phyloP scores from a whole-genome alignment of 306 rosid species.

The Phaseolus lunatus region DNA sequence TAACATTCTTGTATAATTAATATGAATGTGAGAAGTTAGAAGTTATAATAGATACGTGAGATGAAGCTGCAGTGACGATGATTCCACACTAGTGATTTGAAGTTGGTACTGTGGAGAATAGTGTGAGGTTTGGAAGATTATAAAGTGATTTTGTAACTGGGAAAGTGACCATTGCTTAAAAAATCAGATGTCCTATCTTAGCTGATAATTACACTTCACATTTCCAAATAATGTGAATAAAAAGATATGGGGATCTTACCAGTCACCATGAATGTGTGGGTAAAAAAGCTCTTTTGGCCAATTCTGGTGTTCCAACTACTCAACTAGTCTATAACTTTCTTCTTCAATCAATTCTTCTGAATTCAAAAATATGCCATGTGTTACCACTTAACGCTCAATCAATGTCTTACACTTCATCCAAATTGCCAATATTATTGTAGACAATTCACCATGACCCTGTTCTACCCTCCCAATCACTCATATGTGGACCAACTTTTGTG shows the following conservation, averaged over 20 bases:
- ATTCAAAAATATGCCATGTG: neutral
- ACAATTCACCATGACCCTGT: slow-evolving; percentile 34
- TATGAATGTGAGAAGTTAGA: neutral
- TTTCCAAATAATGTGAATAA: slow-evolving; percentile 36
- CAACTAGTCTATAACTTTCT: neutral
- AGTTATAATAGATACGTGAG: neutral
- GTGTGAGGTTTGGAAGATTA: slow-evolving; percentile 41
- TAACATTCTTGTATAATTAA: too few species aligned
- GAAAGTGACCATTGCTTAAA: slow-evolving; percentile 43
- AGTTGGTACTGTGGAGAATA: slow-evolving; percentile 12
- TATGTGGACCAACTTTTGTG: neutral
- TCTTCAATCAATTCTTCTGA: slow-evolving; percentile 19
- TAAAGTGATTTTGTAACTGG: neutral
- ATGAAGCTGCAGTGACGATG: neutral
- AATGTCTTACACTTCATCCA: slow-evolving; percentile 14
- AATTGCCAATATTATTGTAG: slow-evolving; percentile 36
- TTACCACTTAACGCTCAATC: slow-evolving; percentile 4
- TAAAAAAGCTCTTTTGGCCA: slow-evolving; percentile 28
- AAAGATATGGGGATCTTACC: slow-evolving; percentile 19
- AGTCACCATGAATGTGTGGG: slow-evolving; percentile 33
- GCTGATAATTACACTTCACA: slow-evolving; percentile 30
- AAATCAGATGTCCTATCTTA: slow-evolving; percentile 29
- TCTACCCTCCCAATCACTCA: neutral
- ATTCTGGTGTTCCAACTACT: slow-evolving; percentile 9
- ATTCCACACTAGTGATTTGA: neutral